Percentiles rank a stretch among this genome's conserved stretches.
Conservation (phyloP, 257 asterid species). For the Ballota nigra region DNA sequence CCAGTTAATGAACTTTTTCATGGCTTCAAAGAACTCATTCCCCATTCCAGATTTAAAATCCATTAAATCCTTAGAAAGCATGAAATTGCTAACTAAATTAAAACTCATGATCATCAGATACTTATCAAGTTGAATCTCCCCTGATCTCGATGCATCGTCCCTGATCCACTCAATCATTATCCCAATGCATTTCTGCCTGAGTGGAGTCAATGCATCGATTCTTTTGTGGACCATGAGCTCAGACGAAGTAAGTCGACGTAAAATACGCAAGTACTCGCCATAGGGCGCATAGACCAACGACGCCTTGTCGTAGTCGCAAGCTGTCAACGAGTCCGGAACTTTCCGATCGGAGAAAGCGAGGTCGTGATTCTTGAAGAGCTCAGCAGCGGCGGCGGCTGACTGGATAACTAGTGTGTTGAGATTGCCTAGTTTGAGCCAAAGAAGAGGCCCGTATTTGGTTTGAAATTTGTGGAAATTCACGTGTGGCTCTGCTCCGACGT, state of each 20-base stretch:
- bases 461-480: constrained; percentile 18
- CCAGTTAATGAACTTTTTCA: constrained; percentile 30
- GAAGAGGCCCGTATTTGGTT: constrained; percentile 33
- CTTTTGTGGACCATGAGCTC: constrained; percentile 36
- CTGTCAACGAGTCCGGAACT: constrained; percentile 24
- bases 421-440: constrained; percentile 39
- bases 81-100: constrained; percentile 36
- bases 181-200: constrained; percentile 29
- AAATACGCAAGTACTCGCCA: constrained; percentile 33
- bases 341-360: constrained; percentile 29
- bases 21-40: constrained; percentile 28
- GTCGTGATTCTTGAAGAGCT: constrained; percentile 47
- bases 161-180: constrained; percentile 35
- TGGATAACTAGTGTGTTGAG: constrained; percentile 31
- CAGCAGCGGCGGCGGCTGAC: constrained; percentile 34
- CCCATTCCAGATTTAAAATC: constrained; percentile 30
- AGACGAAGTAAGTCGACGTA: constrained; percentile 29
- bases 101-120: constrained; percentile 34
- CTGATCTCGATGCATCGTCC: constrained; percentile 15
- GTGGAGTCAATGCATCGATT: constrained; percentile 21
- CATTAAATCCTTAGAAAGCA: constrained; percentile 35
- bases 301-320: constrained; percentile 29
- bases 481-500: constrained; percentile 36
- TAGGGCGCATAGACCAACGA: constrained; percentile 28
- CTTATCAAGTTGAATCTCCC: constrained; percentile 28